phyloP scores from a whole-genome alignment of 139 green algal species.

The Chlamydomonas sphaeroides region DNA sequence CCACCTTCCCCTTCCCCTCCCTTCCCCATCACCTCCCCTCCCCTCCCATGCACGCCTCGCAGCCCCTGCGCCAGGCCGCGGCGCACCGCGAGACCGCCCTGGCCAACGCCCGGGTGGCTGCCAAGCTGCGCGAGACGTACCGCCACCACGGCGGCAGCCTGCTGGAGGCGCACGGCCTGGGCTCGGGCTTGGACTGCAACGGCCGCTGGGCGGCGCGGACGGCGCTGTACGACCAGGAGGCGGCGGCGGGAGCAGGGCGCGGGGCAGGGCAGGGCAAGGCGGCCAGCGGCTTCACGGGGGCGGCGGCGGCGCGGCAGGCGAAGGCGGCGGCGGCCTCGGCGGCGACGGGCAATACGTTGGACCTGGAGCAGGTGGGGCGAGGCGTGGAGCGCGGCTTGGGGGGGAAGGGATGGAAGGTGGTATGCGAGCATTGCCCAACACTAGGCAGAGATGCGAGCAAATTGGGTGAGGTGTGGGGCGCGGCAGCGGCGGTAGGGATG shows the following conservation, averaged over 20 bases:
- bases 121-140: slow-evolving; percentile 29
- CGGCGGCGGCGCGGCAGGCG: neutral
- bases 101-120: neutral
- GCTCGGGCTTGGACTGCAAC: slow-evolving; percentile 26
- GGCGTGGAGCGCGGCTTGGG: too few species aligned
- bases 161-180: neutral
- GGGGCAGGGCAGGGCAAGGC: too few species aligned
- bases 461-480: neutral
- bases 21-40: too few species aligned
- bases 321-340: neutral
- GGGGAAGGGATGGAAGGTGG: too few species aligned
- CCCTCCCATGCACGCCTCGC: neutral
- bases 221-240: slow-evolving; percentile 18
- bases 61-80: neutral
- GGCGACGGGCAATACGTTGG: neutral
- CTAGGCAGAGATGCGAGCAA: too few species aligned
- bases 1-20: too few species aligned
- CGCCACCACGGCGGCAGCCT: neutral
- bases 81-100: neutral
- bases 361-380: slow-evolving; percentile 22
- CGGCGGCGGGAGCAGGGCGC: neutral
- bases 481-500: too few species aligned
- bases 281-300: neutral
- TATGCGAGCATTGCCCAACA: too few species aligned
- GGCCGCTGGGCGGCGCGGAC: slow-evolving; percentile 26